Evolutionary conservation across 768 basidiomycete species (phyloP), one percentile per base, ranked within the genome.

Genomic region (Coprinopsis strossmayeri): DNA sequence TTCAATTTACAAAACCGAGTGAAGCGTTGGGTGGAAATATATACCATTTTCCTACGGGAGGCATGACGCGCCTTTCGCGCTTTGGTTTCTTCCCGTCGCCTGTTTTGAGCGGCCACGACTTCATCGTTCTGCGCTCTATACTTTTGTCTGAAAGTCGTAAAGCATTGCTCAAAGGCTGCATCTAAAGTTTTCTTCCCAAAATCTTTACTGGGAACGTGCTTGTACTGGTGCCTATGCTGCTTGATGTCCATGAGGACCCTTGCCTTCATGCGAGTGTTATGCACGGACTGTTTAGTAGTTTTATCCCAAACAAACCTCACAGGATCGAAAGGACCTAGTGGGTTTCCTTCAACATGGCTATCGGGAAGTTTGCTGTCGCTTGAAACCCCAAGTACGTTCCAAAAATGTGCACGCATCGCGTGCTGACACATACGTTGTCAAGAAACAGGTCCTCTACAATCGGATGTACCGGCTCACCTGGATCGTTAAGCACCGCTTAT

Each of bases 241-340:
- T 74, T 80, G 49, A 89, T 64, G 58, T 87, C 82, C 5, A 68
- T 67, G 18, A 87, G 59, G 5, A 87, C 61, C 7, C 80, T 78
- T 13, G 70, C 63, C 65, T 83, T 87, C 85, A 87, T 87, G 12
- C 76, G 73, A 9, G 72, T 69, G 50, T 89, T 89, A 57, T 87
- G 86, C 17, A 79, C 73, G 1, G 85, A 88, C 56, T 87, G 83
- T 51, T 80, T 84, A 10, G 76, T 69, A 1, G 87, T 89, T 61
- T 85, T 86, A 52, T 83, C 79, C 87, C 87, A 89, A 3, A 87
- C 81, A 54, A 88, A 88, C 17, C 86, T 81, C 12, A 88, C 69
- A 1, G 84, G 76, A n/a, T 81, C 74, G 18, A 69, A 60, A 10
- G 68, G 57, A 2, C 64, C 67, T 1, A 81, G 56, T 2, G 64